phyloP scores from a whole-genome alignment of 176 grass and related monocot genomes.

The Ampelocalamus luodianensis region DNA sequence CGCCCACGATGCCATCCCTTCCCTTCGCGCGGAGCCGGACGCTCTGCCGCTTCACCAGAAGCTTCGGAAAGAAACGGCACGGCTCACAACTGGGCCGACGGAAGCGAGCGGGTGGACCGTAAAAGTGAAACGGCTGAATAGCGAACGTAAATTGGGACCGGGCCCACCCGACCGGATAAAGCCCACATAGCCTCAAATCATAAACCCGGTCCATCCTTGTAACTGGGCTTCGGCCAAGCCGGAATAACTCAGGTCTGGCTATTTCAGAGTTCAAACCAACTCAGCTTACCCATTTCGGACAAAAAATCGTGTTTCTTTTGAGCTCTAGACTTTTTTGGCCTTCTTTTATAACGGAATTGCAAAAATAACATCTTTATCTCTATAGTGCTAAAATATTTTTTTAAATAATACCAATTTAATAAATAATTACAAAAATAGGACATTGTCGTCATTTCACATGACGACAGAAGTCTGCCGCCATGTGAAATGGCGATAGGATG shows the following conservation, averaged over 20 bases:
- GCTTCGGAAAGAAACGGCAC: neutral
- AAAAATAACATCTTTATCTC: no score
- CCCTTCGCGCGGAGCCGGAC: neutral
- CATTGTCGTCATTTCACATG: no score
- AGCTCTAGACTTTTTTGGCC: no score
- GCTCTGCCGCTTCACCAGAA: neutral
- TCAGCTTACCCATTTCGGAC: neutral
- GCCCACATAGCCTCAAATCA: neutral
- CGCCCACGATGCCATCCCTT: constrained; percentile 56
- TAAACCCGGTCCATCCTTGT: no score
- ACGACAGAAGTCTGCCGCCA: no score
- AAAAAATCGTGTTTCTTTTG: neutral
- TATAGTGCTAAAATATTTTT: no score
- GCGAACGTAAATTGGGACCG: neutral
- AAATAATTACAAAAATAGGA: no score
- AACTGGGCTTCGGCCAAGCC: neutral
- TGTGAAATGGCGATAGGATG: no score
- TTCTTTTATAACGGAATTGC: no score
- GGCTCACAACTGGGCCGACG: neutral
- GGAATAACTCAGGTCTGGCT: neutral
- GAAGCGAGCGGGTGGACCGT: neutral
- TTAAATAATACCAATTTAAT: no score
- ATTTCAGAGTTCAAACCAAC: neutral
- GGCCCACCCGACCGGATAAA: neutral
- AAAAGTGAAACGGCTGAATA: no score